Evolutionary conservation across 2,329 filamentous ascomycete genomes (phyloP), one percentile per base, ranked within the genome.

Genomic region (Stachybotrys chartarum): DNA sequence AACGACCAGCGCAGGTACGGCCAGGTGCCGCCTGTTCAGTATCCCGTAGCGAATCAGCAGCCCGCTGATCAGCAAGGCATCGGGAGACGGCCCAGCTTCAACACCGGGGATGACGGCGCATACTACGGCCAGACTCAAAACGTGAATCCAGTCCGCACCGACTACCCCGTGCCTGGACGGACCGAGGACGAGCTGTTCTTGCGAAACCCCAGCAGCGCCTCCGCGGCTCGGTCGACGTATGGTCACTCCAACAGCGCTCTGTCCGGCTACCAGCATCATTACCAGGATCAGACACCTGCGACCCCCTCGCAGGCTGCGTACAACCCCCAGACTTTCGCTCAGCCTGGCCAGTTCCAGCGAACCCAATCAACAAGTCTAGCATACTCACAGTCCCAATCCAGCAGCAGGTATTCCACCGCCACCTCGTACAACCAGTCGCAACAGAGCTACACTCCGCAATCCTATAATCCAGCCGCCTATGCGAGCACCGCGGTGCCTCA

Each of bases 71-170:
- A 73, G 57, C 57, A 65, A 54, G 61, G 63, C 60, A 70, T 74
- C 6, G 68, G 66, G 48, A 79, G 88, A 61, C 80, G 83, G 60
- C 80, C 83, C 51, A 93, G 87, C 75, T 91, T 90, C 75, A 86
- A 91, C 69, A 83, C 80, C 61, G 88, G 87, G 60, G 90, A 94
- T 69, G 88, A 93, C 68, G 75, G 78, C 51, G 72, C 75, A 51
- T 82, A 84, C 61, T 77, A 81, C 62, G 66, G 72, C 53, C 67
- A 66, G 53, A 64, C 68, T 53, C 60, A 68, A 46, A 60, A 60
- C 17, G 61, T 60, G 54, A 57, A 60, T 31, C 57, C 65, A 35
- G 57, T 56, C 51, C 66, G 63, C 51, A 56, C 31, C 50, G 59
- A 60, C 57, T 54, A 57, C 14, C 49, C 58, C 3, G 30, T 59